Base-by-base conservation (phyloP, 2,329 filamentous ascomycete genomes). In the Leptoxyphium fumago region DNA sequence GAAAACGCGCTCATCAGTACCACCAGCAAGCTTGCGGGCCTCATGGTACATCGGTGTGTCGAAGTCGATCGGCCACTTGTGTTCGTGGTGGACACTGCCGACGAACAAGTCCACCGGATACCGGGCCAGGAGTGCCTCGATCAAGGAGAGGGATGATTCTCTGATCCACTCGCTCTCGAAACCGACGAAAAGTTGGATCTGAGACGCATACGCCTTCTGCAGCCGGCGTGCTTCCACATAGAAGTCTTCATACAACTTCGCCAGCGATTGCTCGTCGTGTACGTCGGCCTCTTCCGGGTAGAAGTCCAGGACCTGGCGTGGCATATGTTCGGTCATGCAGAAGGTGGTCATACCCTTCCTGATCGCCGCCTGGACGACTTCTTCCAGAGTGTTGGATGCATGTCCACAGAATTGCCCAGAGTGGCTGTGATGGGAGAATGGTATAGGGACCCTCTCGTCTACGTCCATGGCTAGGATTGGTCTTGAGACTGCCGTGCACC, bases 331-430 rank as follows among this genome's bases (percentile, higher is more conserved):
- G 1, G 88, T 94, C 46, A 98, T 65, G 17, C 82, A 86, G 59
- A 95, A 87, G 15, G 82, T 82, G 49, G 78, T 77, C 74, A 93
- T 91, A 38, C 82, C 80, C 48, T 82, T 73, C 40, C 72, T 64
- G 52, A 96, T 85, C 51, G 89, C 89, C 10, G 79, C 75, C 57
- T 80, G 75, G 54, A 96, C 70, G 41, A 96, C 77, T 51, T 86
- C 80, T 62, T 96, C 89, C 9, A 98, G 75, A 15, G 78, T 74
- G 61, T 94, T 78, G 59, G 82, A 78, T 42, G 91, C 91, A 68
- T 98, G 91, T 9, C 80, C 80, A 68, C 91, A 98, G 70, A 98
- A 98, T 62, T 98, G 85, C 50, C 91, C 91, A 32, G 91, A 96
- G 67, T 98, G 91, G 59, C 86, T 94, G 65, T 98, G 91, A 71